These are phyloP conservation scores for Trichoderma asperelloides DNA, from an alignment of 495 filamentous ascomycete genomes.

Conservation along the genomic window DNA sequence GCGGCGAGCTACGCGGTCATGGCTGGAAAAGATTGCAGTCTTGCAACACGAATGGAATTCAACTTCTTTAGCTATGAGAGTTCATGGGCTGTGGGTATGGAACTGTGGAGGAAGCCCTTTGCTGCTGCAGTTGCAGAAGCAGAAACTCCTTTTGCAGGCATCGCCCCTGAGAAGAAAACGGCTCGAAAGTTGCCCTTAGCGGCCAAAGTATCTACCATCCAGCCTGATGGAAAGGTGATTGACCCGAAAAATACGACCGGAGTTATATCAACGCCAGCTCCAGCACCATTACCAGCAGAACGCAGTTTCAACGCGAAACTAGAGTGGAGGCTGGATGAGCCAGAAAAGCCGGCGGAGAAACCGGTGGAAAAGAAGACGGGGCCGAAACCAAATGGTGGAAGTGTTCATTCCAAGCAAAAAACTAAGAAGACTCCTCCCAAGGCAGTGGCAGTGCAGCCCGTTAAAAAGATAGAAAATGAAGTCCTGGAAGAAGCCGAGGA, in stretches of 20 bases:
- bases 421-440: background rate
- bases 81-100: slow-evolving; percentile 79
- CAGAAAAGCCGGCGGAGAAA: slow-evolving; percentile 18
- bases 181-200: background rate
- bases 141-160: slow-evolving; percentile 20
- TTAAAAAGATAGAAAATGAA: slow-evolving; percentile 5
- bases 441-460: background rate
- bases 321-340: slow-evolving; percentile 43
- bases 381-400: slow-evolving; percentile 7
- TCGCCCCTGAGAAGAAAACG: slow-evolving; percentile 6
- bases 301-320: slow-evolving; percentile 47
- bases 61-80: slow-evolving; percentile 98
- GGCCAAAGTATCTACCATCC: background rate
- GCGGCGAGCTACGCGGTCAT: slow-evolving; percentile 84
- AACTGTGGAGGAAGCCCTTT: slow-evolving; percentile 64
- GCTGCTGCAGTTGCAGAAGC: slow-evolving; percentile 30
- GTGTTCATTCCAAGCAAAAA: background rate
- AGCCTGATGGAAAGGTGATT: background rate
- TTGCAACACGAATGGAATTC: slow-evolving; percentile 88
- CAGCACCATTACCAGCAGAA: slow-evolving; percentile 23
- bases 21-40: slow-evolving; percentile 67
- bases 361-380: slow-evolving; percentile 7
- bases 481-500: slow-evolving; percentile 2
- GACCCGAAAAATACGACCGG: background rate
- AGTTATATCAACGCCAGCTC: slow-evolving; percentile 14